Base-by-base conservation (phyloP, 306 rosid genomes). In the Psophocarpus tetragonolobus region DNA sequence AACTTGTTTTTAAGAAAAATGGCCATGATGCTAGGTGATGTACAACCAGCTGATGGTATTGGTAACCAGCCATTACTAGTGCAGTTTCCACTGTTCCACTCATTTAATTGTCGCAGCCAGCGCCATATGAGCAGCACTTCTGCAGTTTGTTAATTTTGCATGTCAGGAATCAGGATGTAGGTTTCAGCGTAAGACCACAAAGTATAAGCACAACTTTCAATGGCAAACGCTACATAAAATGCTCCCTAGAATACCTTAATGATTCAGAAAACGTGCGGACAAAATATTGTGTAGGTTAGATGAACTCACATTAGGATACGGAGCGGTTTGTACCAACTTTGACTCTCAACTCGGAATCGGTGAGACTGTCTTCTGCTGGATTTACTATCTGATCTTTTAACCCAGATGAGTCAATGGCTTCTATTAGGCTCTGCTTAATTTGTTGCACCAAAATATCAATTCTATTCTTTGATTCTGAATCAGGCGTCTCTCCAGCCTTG, bases 291-390 rank as follows among this genome's bases (percentile, higher is more conserved):
- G 62, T 2, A 82, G 84, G 53, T 33, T 13, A 68, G 79, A 70
- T 33, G 63, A 81, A 92, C 97, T 94, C 87, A 90, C 98, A 81
- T 87, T 76, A 90, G 61, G 90, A 68, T 32, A 77, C 62, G 66
- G 74, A 74, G 70, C 57, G 77, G 68, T 90, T 90, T 66, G 84
- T 80, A 70, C 84, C 90, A 53, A 87, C 85, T 81, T 85, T 64
- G 69, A 30, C 81, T 79, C 81, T 83, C 50, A 77, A 68, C 12
- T 86, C 78, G 1, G 84, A 88, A 26, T 57, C 58, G 41, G 80
- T 47, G 32, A 78, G 74, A 71, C 69, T 68, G 41, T 61, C 86
- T 75, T 61, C 85, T 27, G 72, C 62, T 54, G 82, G 51, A 65
- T 73, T 80, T 69, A 76, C 73, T 84, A 87, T n/a, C 88, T 91